Percentiles rank a stretch among this genome's conserved stretches.
phyloP scores from a whole-genome alignment of 345 rosid species.

The Orychophragmus violaceus region DNA sequence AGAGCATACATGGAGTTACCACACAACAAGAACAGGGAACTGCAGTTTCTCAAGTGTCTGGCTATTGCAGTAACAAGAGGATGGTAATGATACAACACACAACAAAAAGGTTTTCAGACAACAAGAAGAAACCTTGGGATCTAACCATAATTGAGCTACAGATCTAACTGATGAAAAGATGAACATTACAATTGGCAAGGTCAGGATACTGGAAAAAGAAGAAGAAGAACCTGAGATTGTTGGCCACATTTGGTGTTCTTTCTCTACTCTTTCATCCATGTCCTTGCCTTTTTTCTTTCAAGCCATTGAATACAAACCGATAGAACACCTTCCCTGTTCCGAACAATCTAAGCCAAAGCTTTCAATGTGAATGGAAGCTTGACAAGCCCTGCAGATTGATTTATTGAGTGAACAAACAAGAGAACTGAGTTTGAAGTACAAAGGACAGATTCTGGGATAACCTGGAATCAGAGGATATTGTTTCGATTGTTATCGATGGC shows the following conservation, averaged over 20 bases:
- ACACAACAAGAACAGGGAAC: conserved; percentile 3
- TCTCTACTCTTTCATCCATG: conserved; percentile 2
- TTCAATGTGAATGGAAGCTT: conserved; percentile 11
- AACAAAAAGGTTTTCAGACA: conserved; percentile 4
- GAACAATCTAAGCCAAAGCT: conserved; percentile 14
- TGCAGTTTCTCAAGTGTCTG: conserved; percentile 20
- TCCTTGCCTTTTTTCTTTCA: conserved; percentile 8
- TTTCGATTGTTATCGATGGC: conserved; percentile 44
- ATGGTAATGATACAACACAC: conserved; percentile 18
- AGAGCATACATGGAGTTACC: conserved; percentile 13
- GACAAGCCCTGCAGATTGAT: conserved; percentile 9
- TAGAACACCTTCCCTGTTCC: conserved; percentile 5
- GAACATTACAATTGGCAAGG: conserved; percentile 24
- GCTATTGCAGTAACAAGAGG: conserved; percentile 11
- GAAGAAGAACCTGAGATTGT: conserved; percentile 22
- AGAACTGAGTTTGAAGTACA: not conserved
- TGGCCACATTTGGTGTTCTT: not conserved
- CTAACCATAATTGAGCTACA: conserved; percentile 22
- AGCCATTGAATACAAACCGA: conserved; percentile 45
- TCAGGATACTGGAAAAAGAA: conserved; percentile 11
- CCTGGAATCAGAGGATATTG: conserved; percentile 37
- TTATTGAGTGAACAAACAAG: not conserved
- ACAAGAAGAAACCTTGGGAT: conserved; percentile 13
- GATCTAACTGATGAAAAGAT: conserved; percentile 13
- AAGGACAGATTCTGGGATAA: conserved; percentile 1